Conservation (phyloP, 129 eudicot genomes). For the Arctium minus region DNA sequence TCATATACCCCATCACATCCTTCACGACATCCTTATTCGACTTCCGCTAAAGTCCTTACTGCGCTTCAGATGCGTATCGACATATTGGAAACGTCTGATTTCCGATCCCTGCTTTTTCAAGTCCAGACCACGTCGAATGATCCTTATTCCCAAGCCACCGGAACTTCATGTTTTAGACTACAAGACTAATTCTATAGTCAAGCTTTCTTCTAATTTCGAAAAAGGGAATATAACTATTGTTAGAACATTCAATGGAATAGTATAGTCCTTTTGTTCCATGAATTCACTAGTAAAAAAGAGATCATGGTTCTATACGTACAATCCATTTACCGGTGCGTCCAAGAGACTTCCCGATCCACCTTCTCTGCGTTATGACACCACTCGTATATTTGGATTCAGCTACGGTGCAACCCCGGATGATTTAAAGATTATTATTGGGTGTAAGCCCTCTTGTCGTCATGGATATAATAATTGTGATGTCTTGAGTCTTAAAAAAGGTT, state of each 20-base stretch:
- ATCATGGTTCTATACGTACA: not conserved
- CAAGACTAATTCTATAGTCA: not conserved
- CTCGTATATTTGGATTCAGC: not conserved
- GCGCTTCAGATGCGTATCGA: conserved; percentile 6
- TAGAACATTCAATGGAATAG: conserved; percentile 9
- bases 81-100: conserved; percentile 17
- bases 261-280: not conserved
- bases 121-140: conserved; percentile 12
- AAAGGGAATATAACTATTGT: not conserved
- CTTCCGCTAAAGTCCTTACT: conserved; percentile 1
- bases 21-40: not conserved
- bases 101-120: conserved; percentile 12
- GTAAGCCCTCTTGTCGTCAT: not conserved
- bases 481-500: conserved; percentile 1
- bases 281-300: not conserved
- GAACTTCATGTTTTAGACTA: not conserved
- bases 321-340: conserved; percentile 5
- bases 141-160: not conserved
- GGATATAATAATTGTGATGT: not conserved
- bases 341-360: not conserved
- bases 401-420: not conserved
- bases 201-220: not conserved
- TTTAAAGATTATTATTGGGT: not conserved
- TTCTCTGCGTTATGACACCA: not conserved
- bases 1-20: not conserved